Evolutionary conservation across 805 yeast genomes (phyloP).

Genomic region (Metschnikowia kofuensis): DNA sequence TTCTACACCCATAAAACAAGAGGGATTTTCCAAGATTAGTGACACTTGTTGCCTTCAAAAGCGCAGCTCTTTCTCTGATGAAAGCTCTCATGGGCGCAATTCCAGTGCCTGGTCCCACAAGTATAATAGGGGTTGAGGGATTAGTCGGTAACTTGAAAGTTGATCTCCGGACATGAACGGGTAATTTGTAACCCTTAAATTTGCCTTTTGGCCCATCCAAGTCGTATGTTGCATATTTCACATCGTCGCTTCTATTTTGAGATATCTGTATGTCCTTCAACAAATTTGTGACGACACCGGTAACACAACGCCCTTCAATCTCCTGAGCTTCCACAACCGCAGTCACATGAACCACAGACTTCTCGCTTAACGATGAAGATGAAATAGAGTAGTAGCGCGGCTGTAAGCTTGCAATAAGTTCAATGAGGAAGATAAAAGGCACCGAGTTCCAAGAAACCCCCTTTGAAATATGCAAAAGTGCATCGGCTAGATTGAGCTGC

Average conservation of each 20-base stretch:
- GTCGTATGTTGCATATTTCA: conserved; percentile 58
- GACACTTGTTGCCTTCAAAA: conserved; percentile 29
- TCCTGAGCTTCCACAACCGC: conserved; percentile 82
- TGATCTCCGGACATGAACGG: conserved; percentile 92
- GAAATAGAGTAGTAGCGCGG: conserved; percentile 97
- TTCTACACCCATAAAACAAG: conserved; percentile 87
- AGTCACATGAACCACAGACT: conserved; percentile 74
- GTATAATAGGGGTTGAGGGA: conserved; percentile 76
- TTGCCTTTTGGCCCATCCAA: conserved; percentile 78
- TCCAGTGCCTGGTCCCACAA: conserved; percentile 99
- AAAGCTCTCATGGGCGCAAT: conserved; percentile 98
- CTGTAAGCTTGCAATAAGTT: conserved; percentile 74
- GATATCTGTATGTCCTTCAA: conserved; percentile 65
- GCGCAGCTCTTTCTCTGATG: conserved; percentile 76
- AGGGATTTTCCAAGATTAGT: conserved; percentile 61
- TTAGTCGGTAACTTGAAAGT: conserved; percentile 90
- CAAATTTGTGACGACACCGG: conserved; percentile 91
- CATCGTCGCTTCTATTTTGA: conserved; percentile 42
- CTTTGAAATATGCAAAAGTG: conserved; percentile 56
- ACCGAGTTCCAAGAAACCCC: conserved; percentile 70
- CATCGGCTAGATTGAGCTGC: conserved; percentile 73
- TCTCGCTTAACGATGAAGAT: conserved; percentile 78
- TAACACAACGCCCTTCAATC: conserved; percentile 35
- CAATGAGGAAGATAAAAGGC: conserved; percentile 83
- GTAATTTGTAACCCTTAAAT: conserved; percentile 58